Percentiles rank a stretch among this genome's conserved stretches.
Conservation (phyloP, 208 protist species). For the Lotmaria passim region DNA sequence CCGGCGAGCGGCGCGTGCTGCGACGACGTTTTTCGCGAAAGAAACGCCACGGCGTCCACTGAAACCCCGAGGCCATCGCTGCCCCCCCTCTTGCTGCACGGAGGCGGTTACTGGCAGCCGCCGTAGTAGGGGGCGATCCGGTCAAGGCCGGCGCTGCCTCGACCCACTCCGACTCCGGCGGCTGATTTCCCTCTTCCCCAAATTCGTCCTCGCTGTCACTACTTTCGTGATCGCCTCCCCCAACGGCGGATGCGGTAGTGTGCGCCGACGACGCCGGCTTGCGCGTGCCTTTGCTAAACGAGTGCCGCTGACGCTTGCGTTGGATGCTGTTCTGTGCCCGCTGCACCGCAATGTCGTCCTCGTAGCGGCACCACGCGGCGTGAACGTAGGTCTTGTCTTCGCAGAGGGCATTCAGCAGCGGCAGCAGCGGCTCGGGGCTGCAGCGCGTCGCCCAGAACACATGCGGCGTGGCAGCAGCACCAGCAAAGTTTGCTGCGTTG, state of each 20-base stretch:
- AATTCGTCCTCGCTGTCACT: conserved; percentile 8
- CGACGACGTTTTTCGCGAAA: conserved; percentile 29
- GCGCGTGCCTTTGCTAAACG: conserved; percentile 16
- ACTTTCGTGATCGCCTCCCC: not conserved
- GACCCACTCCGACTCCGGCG: conserved; percentile 30
- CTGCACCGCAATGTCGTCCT: conserved; percentile 40
- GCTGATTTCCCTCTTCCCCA: conserved; percentile 17
- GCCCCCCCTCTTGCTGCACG: not conserved
- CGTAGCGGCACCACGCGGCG: conserved; percentile 54
- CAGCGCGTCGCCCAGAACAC: not conserved
- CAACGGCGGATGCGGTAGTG: not conserved
- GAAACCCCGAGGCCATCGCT: conserved; percentile 14
- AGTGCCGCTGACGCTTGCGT: conserved; percentile 34
- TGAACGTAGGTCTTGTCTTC: conserved; percentile 54
- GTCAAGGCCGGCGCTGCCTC: conserved; percentile 26
- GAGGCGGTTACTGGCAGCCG: not conserved
- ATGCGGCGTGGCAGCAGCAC: not conserved
- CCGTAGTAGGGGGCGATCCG: not conserved
- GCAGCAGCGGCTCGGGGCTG: conserved; percentile 27
- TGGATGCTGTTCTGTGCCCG: conserved; percentile 33
- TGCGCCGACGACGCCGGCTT: not conserved
- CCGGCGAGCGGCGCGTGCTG: conserved; percentile 1
- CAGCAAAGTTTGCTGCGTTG: too few species aligned
- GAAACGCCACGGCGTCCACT: conserved; percentile 39
- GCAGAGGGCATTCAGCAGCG: conserved; percentile 45